These are phyloP conservation scores for Colletotrichum euphorbiae DNA, from an alignment of 2,329 filamentous ascomycete genomes.

Conservation along the genomic window DNA sequence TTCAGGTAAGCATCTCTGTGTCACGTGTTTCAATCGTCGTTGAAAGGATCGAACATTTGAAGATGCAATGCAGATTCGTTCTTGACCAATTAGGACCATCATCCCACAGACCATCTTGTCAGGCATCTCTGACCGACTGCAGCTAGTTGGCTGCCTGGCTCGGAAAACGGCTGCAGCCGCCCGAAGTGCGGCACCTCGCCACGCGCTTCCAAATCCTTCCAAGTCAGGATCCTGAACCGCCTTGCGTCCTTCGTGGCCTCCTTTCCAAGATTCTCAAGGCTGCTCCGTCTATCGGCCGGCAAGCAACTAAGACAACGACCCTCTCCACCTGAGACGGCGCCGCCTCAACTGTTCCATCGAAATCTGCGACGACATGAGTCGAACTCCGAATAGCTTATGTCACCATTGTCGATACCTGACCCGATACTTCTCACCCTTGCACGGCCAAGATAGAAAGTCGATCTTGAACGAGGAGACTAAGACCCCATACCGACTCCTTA, in stretches of 20 bases:
- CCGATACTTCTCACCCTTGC: neutral
- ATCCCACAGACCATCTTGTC: neutral
- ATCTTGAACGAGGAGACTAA: neutral
- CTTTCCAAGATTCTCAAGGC: neutral
- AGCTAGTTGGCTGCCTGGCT: neutral
- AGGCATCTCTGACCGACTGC: neutral
- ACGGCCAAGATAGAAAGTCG: neutral
- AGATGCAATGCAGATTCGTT: neutral
- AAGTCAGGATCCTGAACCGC: neutral
- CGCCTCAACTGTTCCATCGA: neutral
- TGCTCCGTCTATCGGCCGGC: neutral
- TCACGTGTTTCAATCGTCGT: no score
- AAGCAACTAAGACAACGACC: neutral
- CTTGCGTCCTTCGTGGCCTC: neutral
- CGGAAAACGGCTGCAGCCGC: constrained; percentile 11
- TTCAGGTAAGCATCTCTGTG: no score
- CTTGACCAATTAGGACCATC: neutral
- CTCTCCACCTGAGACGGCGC: neutral
- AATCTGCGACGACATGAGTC: neutral
- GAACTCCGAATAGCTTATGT: neutral
- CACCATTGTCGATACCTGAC: neutral
- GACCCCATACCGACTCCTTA: neutral
- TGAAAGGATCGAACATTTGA: no score
- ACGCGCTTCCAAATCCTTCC: neutral
- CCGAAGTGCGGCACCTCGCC: neutral